phyloP scores from a whole-genome alignment of 2,329 filamentous ascomycete species.

The Colletotrichum camelliae region DNA sequence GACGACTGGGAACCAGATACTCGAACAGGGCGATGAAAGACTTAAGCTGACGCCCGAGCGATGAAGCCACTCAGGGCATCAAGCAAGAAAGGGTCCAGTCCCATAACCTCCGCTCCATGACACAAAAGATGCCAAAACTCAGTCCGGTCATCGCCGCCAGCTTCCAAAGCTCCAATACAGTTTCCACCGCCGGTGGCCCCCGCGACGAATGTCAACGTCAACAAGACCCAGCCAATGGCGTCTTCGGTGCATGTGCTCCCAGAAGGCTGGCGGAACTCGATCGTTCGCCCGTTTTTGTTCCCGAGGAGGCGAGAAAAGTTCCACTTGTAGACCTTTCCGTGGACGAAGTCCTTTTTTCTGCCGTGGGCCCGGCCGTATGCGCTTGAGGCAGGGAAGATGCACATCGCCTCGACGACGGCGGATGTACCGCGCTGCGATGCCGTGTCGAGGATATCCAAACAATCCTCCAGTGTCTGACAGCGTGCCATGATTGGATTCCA shows the following conservation, averaged over 20 bases:
- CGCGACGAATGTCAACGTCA: constrained; percentile 38
- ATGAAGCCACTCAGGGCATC: constrained; percentile 3
- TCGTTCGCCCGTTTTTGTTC: constrained; percentile 26
- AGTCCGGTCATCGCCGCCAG: not conserved
- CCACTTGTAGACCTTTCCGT: constrained; percentile 47
- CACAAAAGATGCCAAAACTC: constrained; percentile 19
- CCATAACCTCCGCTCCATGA: constrained; percentile 6
- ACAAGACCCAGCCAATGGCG: constrained; percentile 34
- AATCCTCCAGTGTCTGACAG: constrained; percentile 23
- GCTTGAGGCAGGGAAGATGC: constrained; percentile 33
- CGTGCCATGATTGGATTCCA: constrained; percentile 27
- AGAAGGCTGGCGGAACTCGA: constrained; percentile 43
- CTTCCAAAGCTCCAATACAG: not conserved
- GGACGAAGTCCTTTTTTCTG: constrained; percentile 36
- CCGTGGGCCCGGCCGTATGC: constrained; percentile 35
- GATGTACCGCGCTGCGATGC: constrained; percentile 7
- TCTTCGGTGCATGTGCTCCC: constrained; percentile 35
- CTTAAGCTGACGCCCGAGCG: not conserved
- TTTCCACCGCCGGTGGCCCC: constrained; percentile 27
- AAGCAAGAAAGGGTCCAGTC: constrained; percentile 12
- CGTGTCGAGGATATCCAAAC: constrained; percentile 29
- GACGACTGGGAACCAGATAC: not conserved
- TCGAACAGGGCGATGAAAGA: not conserved
- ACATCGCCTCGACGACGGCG: constrained; percentile 34
- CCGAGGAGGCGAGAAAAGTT: constrained; percentile 36